A percentile compares a stretch with the other conserved stretches of the same genome.
phyloP scores from a whole-genome alignment of 768 basidiomycete genomes.

The Guyanaporus albipodus region DNA sequence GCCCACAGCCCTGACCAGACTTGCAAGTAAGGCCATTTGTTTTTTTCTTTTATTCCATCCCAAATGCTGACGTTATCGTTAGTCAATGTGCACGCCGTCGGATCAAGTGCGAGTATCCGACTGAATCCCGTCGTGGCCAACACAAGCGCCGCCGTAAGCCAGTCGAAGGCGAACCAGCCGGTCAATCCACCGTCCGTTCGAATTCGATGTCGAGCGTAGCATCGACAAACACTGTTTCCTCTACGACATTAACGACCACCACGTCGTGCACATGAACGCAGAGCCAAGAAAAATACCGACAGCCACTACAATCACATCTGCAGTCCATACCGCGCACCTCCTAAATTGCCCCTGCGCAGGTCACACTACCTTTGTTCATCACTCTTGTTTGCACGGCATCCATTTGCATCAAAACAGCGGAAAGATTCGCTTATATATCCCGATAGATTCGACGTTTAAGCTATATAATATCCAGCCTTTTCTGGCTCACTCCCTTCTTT shows the following conservation, averaged over 20 bases:
- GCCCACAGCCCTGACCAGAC: constrained; percentile 35
- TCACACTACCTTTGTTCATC: constrained; percentile 3
- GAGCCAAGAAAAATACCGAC: constrained; percentile 2
- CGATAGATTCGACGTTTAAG: constrained; percentile 15
- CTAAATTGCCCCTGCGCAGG: constrained; percentile 8
- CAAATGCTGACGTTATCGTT: constrained; percentile 18
- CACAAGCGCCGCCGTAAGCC: constrained; percentile 38
- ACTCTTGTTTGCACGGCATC: constrained; percentile 9
- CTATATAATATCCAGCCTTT: constrained; percentile 23
- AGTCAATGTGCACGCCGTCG: constrained; percentile 48
- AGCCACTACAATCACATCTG: neutral
- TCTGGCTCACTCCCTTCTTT: constrained; percentile 9
- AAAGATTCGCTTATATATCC: constrained; percentile 24
- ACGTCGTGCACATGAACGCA: constrained; percentile 19
- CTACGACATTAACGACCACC: constrained; percentile 21
- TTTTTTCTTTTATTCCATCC: constrained; percentile 3
- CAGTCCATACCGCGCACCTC: constrained; percentile 8
- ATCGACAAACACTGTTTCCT: constrained; percentile 13
- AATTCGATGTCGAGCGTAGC: constrained; percentile 17
- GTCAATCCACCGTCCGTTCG: constrained; percentile 19
- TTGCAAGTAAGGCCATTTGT: constrained; percentile 42
- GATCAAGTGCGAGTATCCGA: constrained; percentile 46
- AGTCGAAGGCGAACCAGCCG: constrained; percentile 22
- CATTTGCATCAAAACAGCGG: constrained; percentile 11
- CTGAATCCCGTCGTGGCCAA: constrained; percentile 46